Conservation (phyloP, 163 green algal genomes). For the Chlamydomonas reinhardtii region DNA sequence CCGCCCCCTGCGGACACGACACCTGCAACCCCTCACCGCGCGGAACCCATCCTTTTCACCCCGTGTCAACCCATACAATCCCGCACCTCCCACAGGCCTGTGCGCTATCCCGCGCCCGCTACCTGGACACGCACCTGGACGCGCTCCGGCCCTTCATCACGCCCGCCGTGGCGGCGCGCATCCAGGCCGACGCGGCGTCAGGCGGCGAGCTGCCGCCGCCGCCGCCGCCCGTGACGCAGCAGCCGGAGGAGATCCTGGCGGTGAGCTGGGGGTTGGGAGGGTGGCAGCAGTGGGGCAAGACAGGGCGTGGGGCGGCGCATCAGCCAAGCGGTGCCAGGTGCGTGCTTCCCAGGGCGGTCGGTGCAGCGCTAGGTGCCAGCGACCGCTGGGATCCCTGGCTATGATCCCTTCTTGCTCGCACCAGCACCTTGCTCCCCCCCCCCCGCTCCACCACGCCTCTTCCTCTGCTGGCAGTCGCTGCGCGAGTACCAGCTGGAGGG, state of each 20-base stretch:
- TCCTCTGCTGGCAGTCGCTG: conserved; percentile 48
- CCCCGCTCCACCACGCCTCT: too few relatives aligned
- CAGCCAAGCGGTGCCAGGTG: too few relatives aligned
- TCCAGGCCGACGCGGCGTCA: background rate
- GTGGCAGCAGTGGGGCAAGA: background rate
- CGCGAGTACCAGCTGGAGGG: conserved; percentile 78
- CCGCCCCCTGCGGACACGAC: too few relatives aligned
- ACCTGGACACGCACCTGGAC: conserved; percentile 65
- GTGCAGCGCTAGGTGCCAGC: too few relatives aligned
- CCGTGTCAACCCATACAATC: too few relatives aligned
- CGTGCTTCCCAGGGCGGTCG: too few relatives aligned
- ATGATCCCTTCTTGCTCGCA: too few relatives aligned
- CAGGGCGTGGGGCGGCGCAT: too few relatives aligned
- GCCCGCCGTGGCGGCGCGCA: conserved; percentile 21
- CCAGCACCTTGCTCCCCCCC: too few relatives aligned
- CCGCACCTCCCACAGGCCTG: conserved; percentile 13
- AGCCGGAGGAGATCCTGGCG: conserved; percentile 41
- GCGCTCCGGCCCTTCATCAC: conserved; percentile 73
- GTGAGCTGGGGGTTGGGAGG: background rate
- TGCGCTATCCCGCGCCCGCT: conserved; percentile 48
- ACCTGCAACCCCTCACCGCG: too few relatives aligned
- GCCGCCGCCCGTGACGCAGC: conserved; percentile 50
- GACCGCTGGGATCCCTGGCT: too few relatives aligned
- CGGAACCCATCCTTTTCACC: too few relatives aligned
- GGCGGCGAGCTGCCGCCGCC: background rate